Percentiles rank a stretch among this genome's conserved stretches.
phyloP scores from a whole-genome alignment of 2,329 filamentous ascomycete species.

The Macroventuria anomochaeta region DNA sequence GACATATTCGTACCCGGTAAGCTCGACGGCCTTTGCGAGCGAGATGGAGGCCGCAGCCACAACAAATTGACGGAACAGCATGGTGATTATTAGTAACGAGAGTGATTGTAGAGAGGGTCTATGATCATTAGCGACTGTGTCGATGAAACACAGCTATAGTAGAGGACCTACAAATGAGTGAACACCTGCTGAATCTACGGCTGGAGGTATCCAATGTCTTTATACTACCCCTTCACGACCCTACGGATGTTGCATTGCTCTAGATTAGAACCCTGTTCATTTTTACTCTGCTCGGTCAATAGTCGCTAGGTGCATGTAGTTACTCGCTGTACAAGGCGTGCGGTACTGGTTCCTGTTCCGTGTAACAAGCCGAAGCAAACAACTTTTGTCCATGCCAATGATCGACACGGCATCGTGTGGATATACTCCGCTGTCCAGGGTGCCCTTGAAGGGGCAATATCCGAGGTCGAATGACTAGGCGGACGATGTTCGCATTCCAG shows the following conservation, averaged over 20 bases:
- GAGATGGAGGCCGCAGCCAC: slow-evolving; percentile 28
- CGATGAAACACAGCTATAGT: background rate
- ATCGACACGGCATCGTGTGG: slow-evolving; percentile 8
- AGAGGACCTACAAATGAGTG: slow-evolving; percentile 14
- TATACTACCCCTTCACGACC: slow-evolving; percentile 13
- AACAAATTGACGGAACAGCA: slow-evolving; percentile 33
- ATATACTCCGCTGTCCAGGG: slow-evolving; percentile 1
- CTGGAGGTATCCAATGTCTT: background rate
- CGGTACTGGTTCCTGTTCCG: slow-evolving; percentile 14
- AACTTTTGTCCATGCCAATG: slow-evolving; percentile 14
- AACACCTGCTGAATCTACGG: slow-evolving; percentile 10
- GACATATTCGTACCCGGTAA: slow-evolving; percentile 64
- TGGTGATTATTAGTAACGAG: slow-evolving; percentile 18
- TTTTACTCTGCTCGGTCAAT: slow-evolving; percentile 2
- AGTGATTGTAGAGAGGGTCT: slow-evolving; percentile 14
- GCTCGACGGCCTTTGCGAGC: slow-evolving; percentile 35
- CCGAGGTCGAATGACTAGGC: slow-evolving; percentile 4
- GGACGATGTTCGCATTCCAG: background rate
- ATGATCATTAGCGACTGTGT: slow-evolving; percentile 13
- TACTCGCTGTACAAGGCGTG: slow-evolving; percentile 9
- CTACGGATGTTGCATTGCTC: slow-evolving; percentile 4
- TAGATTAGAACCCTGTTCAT: slow-evolving; percentile 1
- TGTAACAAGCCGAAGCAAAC: slow-evolving; percentile 10
- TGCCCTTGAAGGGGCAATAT: slow-evolving; percentile 15
- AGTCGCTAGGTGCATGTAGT: slow-evolving; percentile 8